Percentiles rank a stretch among this genome's conserved stretches.
These are phyloP conservation scores for Xylaria scruposa DNA, from an alignment of 495 filamentous ascomycete genomes.

Conservation along the genomic window DNA sequence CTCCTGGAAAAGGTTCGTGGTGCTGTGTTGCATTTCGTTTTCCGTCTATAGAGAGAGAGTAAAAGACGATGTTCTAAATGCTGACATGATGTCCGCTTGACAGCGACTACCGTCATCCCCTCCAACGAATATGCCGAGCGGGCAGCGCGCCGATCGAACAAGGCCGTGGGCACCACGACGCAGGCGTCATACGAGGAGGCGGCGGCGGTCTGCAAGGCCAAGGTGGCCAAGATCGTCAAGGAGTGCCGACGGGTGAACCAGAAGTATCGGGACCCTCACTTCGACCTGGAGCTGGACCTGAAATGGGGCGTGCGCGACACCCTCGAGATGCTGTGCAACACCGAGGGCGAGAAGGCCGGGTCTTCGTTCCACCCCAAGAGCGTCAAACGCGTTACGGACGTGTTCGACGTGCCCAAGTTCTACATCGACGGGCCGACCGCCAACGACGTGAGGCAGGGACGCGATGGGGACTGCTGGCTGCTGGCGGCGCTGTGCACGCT, in stretches of 20 bases:
- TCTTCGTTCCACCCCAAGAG: conserved; percentile 59
- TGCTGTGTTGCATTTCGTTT: too few species aligned
- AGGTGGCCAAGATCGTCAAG: conserved; percentile 80
- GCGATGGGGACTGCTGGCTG: conserved; percentile 91
- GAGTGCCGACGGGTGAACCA: conserved; percentile 87
- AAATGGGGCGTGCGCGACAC: conserved; percentile 66
- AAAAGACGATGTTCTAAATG: not conserved
- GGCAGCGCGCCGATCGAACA: conserved; percentile 65
- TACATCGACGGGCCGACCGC: conserved; percentile 83
- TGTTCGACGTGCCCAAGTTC: conserved; percentile 88
- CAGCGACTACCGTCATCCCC: conserved; percentile 75
- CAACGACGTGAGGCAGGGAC: conserved; percentile 79
- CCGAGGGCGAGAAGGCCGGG: conserved; percentile 29
- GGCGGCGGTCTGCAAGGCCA: conserved; percentile 67
- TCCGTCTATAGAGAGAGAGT: not conserved
- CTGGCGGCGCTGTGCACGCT: conserved; percentile 86
- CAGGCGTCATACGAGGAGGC: conserved; percentile 78
- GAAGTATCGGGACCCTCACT: conserved; percentile 88
- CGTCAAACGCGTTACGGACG: conserved; percentile 76
- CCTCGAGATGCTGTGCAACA: conserved; percentile 65
- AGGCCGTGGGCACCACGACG: conserved; percentile 42
- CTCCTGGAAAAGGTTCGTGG: conserved; percentile 58
- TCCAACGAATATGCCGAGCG: conserved; percentile 73
- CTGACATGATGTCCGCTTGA: conserved; percentile 21
- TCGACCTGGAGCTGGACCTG: conserved; percentile 84